phyloP scores from a whole-genome alignment of 441 rosid species.

The Gossypium davidsonii region DNA sequence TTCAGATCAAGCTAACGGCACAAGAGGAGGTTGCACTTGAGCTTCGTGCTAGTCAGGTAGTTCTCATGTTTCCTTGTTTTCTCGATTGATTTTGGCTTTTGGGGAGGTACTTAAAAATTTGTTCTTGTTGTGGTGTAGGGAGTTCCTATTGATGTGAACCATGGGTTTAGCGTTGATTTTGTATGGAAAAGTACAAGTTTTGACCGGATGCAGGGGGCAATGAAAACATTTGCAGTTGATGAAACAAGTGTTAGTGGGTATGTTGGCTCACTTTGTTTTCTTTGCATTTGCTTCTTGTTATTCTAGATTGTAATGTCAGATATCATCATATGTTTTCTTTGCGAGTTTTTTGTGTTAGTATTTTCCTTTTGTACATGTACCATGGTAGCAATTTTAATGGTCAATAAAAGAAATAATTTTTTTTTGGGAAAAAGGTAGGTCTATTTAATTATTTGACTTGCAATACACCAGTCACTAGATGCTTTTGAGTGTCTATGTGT shows the following conservation, averaged over 20 bases:
- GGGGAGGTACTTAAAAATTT: background rate
- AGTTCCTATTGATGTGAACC: slow-evolving; percentile 86
- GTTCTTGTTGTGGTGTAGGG: slow-evolving; percentile 47
- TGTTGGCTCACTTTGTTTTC: slow-evolving; percentile 27
- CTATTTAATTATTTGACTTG: background rate
- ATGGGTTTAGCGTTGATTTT: slow-evolving; percentile 96
- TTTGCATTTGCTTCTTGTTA: slow-evolving; percentile 3
- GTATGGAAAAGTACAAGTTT: slow-evolving; percentile 99
- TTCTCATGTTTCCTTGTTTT: slow-evolving; percentile 15
- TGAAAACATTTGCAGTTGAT: slow-evolving; percentile 98
- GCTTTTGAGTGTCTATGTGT: slow-evolving; percentile 2
- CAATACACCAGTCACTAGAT: background rate
- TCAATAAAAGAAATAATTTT: background rate
- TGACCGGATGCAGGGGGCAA: slow-evolving; percentile 98
- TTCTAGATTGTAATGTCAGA: slow-evolving; percentile 4
- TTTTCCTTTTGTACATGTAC: background rate
- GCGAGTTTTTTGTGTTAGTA: background rate
- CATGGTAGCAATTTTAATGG: background rate
- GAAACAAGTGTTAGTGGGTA: slow-evolving; percentile 99
- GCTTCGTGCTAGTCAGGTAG: slow-evolving; percentile 95
- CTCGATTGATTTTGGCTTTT: background rate
- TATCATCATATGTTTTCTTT: background rate
- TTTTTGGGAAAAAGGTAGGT: background rate
- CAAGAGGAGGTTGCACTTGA: slow-evolving; percentile 99
- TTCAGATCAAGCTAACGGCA: slow-evolving; percentile 90